phyloP scores from a whole-genome alignment of 1,284 basidiomycete genomes.

The Tylopilus sp. region DNA sequence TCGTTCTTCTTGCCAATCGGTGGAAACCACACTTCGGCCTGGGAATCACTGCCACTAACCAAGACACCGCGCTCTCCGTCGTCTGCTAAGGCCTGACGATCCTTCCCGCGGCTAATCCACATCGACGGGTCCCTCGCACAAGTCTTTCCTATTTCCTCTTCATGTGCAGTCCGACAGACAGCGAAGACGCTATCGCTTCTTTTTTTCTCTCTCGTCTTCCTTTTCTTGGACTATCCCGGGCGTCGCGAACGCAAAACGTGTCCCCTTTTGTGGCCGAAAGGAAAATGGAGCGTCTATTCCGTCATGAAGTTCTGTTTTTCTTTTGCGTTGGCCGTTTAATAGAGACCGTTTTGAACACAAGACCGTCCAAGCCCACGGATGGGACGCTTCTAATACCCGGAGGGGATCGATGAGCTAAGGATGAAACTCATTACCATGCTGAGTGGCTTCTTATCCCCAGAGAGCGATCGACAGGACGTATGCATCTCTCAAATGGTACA shows the following conservation, averaged over 20 bases:
- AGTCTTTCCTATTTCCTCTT: too few relatives aligned
- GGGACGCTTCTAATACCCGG: slow-evolving; percentile 9
- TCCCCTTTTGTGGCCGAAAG: background rate
- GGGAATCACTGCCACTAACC: slow-evolving; percentile 18
- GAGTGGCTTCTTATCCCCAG: slow-evolving; percentile 21
- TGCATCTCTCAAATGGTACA: slow-evolving; percentile 10
- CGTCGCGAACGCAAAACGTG: slow-evolving; percentile 10
- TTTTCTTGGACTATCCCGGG: background rate
- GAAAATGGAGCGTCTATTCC: slow-evolving; percentile 9
- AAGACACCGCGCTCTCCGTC: slow-evolving; percentile 16
- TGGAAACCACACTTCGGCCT: slow-evolving; percentile 10
- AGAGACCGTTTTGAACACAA: slow-evolving; percentile 8
- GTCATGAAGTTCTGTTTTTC: slow-evolving; percentile 10
- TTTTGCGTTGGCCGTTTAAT: background rate
- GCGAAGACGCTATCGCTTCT: slow-evolving; percentile 34
- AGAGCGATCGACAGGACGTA: slow-evolving; percentile 25
- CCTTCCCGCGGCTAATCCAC: slow-evolving; percentile 14
- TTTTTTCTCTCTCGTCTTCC: too few relatives aligned
- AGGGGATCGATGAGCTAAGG: slow-evolving; percentile 19
- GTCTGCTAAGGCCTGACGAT: slow-evolving; percentile 2
- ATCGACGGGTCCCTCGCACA: slow-evolving; percentile 3
- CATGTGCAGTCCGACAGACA: too few relatives aligned
- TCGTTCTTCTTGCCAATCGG: slow-evolving; percentile 1
- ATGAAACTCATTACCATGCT: slow-evolving; percentile 15
- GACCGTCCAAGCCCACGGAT: slow-evolving; percentile 9